phyloP scores from a whole-genome alignment of 495 filamentous ascomycete species.

The Terfezia claveryi region DNA sequence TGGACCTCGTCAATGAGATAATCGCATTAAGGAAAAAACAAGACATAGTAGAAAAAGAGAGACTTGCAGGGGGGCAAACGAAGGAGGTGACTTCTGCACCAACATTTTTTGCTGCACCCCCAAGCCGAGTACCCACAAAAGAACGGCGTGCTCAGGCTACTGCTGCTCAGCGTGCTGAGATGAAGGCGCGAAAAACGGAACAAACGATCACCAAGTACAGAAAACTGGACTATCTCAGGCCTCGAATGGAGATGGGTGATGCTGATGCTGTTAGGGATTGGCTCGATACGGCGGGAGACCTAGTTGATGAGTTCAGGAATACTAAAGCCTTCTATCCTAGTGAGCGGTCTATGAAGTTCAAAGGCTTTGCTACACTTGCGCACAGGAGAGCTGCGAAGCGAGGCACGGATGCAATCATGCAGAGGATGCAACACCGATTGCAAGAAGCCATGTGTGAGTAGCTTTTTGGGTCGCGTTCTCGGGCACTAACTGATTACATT shows the following conservation, averaged over 20 bases:
- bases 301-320: conserved; percentile 60
- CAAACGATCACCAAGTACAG: conserved; percentile 36
- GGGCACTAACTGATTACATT: conserved; percentile 12
- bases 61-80: conserved; percentile 1
- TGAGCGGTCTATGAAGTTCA: conserved; percentile 45
- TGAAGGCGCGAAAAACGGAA: conserved; percentile 27
- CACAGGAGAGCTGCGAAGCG: conserved; percentile 27
- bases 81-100: conserved; percentile 3
- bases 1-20: conserved; percentile 50
- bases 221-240: conserved; percentile 31
- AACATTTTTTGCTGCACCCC: conserved; percentile 21
- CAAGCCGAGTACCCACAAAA: conserved; percentile 6
- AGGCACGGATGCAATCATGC: conserved; percentile 36
- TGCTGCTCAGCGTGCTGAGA: conserved; percentile 15
- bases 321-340: conserved; percentile 57
- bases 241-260: conserved; percentile 30
- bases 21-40: conserved; percentile 32
- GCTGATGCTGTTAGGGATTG: conserved; percentile 35
- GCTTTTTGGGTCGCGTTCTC: conserved; percentile 16
- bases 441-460: conserved; percentile 33
- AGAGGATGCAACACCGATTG: conserved; percentile 41
- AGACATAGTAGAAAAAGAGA: conserved; percentile 22
- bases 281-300: conserved; percentile 49
- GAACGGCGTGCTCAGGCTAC: conserved; percentile 10
- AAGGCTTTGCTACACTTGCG: conserved; percentile 34